Evolutionary conservation across 2,329 filamentous ascomycete species (phyloP).

Genomic region (Calonectria pseudoreteaudii): DNA sequence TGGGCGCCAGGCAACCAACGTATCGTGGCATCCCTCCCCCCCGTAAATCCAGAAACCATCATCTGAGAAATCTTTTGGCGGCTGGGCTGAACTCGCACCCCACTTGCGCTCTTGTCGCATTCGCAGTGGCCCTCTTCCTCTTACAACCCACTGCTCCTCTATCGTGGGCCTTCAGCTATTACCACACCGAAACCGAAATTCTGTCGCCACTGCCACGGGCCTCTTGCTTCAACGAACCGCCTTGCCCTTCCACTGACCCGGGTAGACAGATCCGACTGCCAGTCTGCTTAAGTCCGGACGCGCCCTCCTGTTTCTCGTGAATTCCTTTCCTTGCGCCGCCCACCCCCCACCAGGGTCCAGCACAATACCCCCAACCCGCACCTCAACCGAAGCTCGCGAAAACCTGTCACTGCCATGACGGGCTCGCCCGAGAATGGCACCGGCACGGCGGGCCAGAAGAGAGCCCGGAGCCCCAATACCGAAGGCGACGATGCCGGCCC

Average conservation of each 20-base stretch:
- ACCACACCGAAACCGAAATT: constrained; percentile 1
- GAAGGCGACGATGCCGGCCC: constrained; percentile 49
- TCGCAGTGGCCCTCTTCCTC: constrained; percentile 2
- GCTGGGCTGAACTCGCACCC: constrained; percentile 26
- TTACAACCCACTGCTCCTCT: constrained; percentile 4
- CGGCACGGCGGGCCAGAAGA: constrained; percentile 47
- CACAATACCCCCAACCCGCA: not conserved
- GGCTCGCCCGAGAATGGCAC: constrained; percentile 52
- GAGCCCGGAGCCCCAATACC: constrained; percentile 42
- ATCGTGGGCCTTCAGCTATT: not conserved
- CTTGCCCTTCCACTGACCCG: not conserved
- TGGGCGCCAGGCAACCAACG: constrained; percentile 39
- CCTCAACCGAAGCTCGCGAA: constrained; percentile 13
- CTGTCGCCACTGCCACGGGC: not conserved
- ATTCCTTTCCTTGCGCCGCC: constrained; percentile 19
- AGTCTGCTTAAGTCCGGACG: not conserved
- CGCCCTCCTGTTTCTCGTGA: constrained; percentile 17
- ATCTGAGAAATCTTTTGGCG: constrained; percentile 15
- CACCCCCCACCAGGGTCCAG: constrained; percentile 26
- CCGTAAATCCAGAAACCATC: constrained; percentile 8
- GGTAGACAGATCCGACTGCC: constrained; percentile 31
- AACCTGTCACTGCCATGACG: constrained; percentile 44
- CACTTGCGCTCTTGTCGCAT: constrained; percentile 24
- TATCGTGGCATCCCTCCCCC: constrained; percentile 34
- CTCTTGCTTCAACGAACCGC: not conserved